Conservation (phyloP, 2,329 filamentous ascomycete genomes). For the Fusarium sp. region DNA sequence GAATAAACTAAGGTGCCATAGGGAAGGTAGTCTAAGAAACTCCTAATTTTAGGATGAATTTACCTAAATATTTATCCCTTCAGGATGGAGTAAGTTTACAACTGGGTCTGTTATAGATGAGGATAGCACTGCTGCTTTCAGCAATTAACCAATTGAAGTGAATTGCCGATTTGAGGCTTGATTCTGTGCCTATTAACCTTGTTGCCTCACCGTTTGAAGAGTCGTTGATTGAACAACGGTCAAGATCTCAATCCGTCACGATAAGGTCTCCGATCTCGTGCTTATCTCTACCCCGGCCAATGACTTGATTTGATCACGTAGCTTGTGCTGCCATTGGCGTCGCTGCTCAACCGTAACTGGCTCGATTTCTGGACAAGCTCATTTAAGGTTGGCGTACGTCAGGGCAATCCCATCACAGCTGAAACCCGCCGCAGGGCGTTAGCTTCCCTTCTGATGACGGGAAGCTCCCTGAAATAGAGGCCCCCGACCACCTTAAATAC, state of each 20-base stretch:
- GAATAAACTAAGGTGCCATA: too few relatives aligned
- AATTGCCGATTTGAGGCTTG: not conserved
- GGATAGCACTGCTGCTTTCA: not conserved
- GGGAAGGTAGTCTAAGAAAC: too few relatives aligned
- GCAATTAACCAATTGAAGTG: not conserved
- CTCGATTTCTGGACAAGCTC: constrained; percentile 9
- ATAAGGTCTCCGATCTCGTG: not conserved
- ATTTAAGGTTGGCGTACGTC: constrained; percentile 25
- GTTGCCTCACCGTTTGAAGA: not conserved
- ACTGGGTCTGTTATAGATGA: too few relatives aligned
- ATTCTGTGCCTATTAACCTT: not conserved
- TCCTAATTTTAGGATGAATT: not conserved
- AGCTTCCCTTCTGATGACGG: not conserved
- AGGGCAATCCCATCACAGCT: constrained; percentile 5
- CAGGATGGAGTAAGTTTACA: not conserved
- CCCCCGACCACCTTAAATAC: constrained; percentile 16
- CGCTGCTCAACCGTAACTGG: constrained; percentile 23
- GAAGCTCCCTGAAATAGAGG: not conserved
- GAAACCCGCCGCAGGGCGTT: constrained; percentile 15
- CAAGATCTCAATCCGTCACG: not conserved
- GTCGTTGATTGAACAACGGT: not conserved
- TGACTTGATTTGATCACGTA: not conserved
- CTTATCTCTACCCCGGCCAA: constrained; percentile 6
- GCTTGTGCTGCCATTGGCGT: not conserved
- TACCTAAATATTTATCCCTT: not conserved